phyloP scores from a whole-genome alignment of 2,329 filamentous ascomycete species.

The Cercospora zeae-maydis region DNA sequence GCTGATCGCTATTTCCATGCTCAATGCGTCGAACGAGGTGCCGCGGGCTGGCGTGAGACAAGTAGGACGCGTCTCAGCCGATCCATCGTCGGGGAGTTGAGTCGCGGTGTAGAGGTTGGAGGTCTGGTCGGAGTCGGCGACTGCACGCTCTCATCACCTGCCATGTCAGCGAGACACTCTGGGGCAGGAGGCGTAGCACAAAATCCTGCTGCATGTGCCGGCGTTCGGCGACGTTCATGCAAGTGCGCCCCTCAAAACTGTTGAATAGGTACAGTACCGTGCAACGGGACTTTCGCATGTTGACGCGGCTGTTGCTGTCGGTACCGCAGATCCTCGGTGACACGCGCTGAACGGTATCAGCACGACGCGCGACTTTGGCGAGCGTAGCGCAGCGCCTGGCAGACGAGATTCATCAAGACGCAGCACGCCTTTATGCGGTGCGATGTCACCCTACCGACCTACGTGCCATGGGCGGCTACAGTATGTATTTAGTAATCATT shows the following conservation, averaged over 20 bases:
- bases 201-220: neutral
- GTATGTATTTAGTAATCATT: constrained; percentile 15
- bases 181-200: neutral
- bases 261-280: neutral
- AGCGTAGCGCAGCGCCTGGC: neutral
- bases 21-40: neutral
- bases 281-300: neutral
- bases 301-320: neutral
- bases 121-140: neutral
- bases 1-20: neutral
- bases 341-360: neutral
- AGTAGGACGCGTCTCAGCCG: neutral
- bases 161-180: neutral
- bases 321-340: neutral
- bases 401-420: neutral
- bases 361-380: neutral
- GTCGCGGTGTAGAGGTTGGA: neutral
- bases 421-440: neutral
- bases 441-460: constrained; percentile 10
- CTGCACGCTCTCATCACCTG: neutral
- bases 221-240: constrained; percentile 1
- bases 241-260: neutral
- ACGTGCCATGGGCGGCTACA: neutral
- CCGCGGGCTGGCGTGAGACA: neutral
- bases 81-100: neutral